A percentile compares a stretch with the other conserved stretches of the same genome.
Evolutionary conservation across 2,329 filamentous ascomycete species (phyloP).

Genomic region (Diaporthe helianthi): DNA sequence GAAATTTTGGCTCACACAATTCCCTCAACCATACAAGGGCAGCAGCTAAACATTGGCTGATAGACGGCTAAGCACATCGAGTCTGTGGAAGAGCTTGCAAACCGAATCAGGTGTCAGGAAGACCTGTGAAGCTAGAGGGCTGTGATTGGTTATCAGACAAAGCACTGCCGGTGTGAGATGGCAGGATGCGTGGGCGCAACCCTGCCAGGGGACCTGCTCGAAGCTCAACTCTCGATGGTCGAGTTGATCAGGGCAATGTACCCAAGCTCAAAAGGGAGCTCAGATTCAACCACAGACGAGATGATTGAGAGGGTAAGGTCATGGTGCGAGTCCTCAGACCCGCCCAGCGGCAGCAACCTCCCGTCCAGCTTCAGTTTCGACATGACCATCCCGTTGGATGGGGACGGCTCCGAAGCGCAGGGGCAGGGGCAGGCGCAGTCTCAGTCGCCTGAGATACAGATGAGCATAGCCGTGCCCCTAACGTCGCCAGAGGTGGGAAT

Average conservation of each 20-base stretch:
- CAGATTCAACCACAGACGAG: background rate
- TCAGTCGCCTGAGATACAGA: constrained; percentile 21
- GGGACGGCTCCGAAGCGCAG: background rate
- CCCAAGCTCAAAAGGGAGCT: background rate
- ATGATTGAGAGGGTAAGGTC: constrained; percentile 1
- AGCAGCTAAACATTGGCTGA: background rate
- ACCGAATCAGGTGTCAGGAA: background rate
- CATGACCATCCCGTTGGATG: constrained; percentile 25
- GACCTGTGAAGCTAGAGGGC: background rate
- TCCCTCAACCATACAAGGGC: background rate
- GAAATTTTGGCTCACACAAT: constrained; percentile 21
- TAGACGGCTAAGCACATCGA: background rate
- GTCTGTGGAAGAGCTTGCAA: background rate
- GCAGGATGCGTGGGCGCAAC: background rate
- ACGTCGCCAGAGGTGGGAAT: background rate
- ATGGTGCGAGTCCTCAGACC: constrained; percentile 28
- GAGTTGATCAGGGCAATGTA: constrained; percentile 34
- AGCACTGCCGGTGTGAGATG: constrained; percentile 37
- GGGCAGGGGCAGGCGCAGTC: too few species aligned
- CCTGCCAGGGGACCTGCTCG: constrained; percentile 27
- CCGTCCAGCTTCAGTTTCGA: constrained; percentile 23
- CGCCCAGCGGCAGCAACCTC: background rate
- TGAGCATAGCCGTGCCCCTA: constrained; percentile 26
- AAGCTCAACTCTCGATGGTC: constrained; percentile 33
- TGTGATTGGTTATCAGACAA: constrained; percentile 28